Evolutionary conservation across 768 basidiomycete species (phyloP).

Genomic region (Mycena vitilis): DNA sequence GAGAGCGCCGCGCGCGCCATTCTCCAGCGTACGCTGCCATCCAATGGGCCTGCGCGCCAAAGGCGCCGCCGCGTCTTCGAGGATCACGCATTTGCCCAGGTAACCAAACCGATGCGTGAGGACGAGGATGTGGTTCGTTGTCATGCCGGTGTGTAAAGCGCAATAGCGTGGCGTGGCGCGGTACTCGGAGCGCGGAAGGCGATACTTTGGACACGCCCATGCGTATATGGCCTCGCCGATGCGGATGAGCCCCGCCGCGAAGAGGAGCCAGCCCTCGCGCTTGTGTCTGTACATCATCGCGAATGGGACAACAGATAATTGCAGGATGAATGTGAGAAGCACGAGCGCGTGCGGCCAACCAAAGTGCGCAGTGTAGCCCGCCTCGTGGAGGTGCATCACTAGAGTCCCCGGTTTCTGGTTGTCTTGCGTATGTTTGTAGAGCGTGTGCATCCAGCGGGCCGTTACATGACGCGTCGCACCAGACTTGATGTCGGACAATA

Average conservation of each 20-base stretch:
- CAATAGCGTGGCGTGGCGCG: not conserved
- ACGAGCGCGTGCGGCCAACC: conserved; percentile 1
- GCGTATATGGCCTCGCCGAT: conserved; percentile 7
- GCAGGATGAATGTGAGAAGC: conserved; percentile 1
- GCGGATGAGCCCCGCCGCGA: conserved; percentile 7
- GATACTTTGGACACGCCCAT: not conserved
- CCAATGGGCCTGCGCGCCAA: not conserved
- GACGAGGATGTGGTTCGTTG: conserved; percentile 13
- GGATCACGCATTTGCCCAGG: not conserved
- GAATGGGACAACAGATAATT: not conserved
- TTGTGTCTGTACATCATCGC: not conserved
- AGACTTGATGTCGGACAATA: conserved; percentile 6
- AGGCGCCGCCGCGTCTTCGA: conserved; percentile 16
- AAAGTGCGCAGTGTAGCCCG: conserved; percentile 5
- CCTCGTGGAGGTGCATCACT: conserved; percentile 6
- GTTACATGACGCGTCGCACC: conserved; percentile 13
- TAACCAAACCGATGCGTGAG: not conserved
- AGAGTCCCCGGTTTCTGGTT: conserved; percentile 3
- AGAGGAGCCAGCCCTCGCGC: conserved; percentile 5
- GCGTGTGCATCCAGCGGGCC: conserved; percentile 13
- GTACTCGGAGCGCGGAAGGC: not conserved
- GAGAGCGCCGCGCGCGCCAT: not conserved
- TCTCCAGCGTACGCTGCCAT: not conserved
- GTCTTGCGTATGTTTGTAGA: conserved; percentile 4
- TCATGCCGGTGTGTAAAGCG: conserved; percentile 15